Conservation (phyloP, 2,329 filamentous ascomycete genomes). For the Fusarium anguioides region DNA sequence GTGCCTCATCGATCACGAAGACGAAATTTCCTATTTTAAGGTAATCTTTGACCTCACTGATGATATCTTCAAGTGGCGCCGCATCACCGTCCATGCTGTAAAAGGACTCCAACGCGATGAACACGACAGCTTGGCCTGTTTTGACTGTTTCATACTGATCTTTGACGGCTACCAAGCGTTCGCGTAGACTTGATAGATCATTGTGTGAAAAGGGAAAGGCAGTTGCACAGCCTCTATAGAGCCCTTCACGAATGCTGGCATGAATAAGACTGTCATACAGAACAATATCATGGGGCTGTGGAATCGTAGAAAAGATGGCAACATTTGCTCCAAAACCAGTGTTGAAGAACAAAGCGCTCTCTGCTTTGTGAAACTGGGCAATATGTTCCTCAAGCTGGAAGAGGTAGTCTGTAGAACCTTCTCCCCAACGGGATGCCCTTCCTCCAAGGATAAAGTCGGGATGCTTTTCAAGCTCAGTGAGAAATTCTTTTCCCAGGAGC, state of each 20-base stretch:
- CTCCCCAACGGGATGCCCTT: not conserved
- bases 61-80: not conserved
- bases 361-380: not conserved
- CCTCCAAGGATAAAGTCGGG: not conserved
- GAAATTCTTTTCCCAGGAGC: not conserved
- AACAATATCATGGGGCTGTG: not conserved
- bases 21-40: not conserved
- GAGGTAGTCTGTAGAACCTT: not conserved
- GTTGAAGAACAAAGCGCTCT: conserved; percentile 1
- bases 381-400: not conserved
- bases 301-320: not conserved
- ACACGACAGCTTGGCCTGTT: not conserved
- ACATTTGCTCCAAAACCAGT: conserved; percentile 1
- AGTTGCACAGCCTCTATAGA: not conserved
- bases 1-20: not conserved
- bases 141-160: not conserved
- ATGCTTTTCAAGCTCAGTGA: not conserved
- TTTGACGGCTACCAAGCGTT: not conserved
- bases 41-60: not conserved
- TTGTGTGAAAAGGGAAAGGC: not conserved
- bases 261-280: not conserved
- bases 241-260: not conserved
- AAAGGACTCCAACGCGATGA: not conserved
- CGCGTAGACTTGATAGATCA: not conserved
- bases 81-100: conserved; percentile 3